Evolutionary conservation across 1,284 basidiomycete genomes (phyloP), one percentile per base, ranked within the genome.

Genomic region (Trametes polyzona): DNA sequence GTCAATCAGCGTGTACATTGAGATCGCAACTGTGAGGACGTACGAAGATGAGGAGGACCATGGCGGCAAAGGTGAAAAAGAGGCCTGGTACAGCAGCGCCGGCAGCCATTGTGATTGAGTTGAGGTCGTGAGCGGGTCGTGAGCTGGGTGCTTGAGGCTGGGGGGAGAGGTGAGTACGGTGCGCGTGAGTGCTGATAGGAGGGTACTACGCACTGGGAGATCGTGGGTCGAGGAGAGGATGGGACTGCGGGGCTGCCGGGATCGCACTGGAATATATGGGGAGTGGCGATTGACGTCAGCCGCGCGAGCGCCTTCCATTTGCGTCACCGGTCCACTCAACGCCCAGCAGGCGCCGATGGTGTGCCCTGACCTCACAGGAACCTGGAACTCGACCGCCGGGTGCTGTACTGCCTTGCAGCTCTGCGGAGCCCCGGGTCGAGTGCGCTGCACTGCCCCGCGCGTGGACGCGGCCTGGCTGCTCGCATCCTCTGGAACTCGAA

Each of bases 1-100:
- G 32, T 14, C 4, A 23, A 33, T 17, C 14, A n/a, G 32, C 3
- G 3, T 23, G 10, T 10, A 21, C 8, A 9, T 14, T 14, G 12
- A 24, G 35, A 27, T 7, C 35, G 42, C 8, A n/a, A n/a, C n/a
- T n/a, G n/a, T n/a, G n/a, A 16, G 17, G 12, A 76, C 83, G 37
- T 71, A 87, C 90, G 67, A 91, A 81, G 63, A 88, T 72, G 35
- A 90, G 81, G 30, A 90, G 76, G n/a, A 85, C 80, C 67, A 79
- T 83, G 2, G 87, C 88, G 19, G 79, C 78, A 68, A 88, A 85
- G 66, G 74, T 74, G 66, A 78, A 76, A 69, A 81, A 74, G 52
- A 84, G 71, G 39, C 81, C 81, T 60, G 80, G 80, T 54, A 74
- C 55, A 42, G 81, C 82, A 47, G 73, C 71, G 59, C 68, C 68